A percentile compares a stretch with the other conserved stretches of the same genome.
Evolutionary conservation across 2,329 filamentous ascomycete genomes (phyloP).

Genomic region (Zasmidium angulare): DNA sequence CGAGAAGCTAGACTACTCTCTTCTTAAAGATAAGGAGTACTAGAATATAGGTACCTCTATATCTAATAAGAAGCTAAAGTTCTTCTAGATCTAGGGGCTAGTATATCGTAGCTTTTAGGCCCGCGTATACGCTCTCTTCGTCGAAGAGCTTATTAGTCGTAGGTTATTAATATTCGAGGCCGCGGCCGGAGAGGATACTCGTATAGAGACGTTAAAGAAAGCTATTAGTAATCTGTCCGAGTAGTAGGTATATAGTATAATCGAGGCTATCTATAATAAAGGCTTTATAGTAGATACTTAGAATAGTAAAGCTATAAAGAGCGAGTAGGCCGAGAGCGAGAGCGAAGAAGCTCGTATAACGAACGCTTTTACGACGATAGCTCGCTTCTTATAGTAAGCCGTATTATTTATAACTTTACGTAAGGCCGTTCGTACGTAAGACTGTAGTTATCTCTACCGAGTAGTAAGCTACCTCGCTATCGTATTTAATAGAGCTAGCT

Average conservation of each 20-base stretch:
- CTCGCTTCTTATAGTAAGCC: background rate
- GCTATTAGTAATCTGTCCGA: background rate
- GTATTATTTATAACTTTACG: background rate
- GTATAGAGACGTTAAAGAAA: background rate
- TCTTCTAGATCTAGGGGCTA: background rate
- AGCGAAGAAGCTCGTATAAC: background rate
- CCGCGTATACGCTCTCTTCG: background rate
- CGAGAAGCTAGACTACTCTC: background rate
- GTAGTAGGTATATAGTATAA: background rate
- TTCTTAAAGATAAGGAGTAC: background rate
- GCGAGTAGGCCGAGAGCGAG: too few species aligned
- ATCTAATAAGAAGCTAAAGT: background rate
- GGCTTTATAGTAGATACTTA: background rate
- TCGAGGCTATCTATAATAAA: background rate
- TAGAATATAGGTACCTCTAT: background rate
- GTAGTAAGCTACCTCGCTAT: background rate
- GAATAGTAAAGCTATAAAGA: background rate
- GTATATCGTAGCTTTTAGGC: background rate
- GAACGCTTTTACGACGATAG: background rate
- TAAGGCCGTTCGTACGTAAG: background rate
- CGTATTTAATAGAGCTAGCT: background rate
- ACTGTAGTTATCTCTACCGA: background rate
- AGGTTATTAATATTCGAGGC: background rate
- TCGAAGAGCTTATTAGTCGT: background rate
- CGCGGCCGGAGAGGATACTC: background rate